Conservation (phyloP, 257 asterid genomes). For the Ophiorrhiza pumila region DNA sequence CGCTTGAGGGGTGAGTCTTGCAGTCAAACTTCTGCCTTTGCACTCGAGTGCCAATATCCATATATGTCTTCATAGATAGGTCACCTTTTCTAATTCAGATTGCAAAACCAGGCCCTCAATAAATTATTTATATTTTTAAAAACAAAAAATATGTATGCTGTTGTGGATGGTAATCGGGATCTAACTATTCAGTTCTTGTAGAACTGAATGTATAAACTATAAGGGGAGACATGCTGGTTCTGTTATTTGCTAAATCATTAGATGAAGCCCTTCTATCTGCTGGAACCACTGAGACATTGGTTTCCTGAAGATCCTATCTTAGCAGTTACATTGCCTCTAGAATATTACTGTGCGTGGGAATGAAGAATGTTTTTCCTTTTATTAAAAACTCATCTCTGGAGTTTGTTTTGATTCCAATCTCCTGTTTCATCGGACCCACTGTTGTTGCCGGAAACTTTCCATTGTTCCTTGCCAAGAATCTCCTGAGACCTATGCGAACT, state of each 20-base stretch:
- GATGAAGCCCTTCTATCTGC: neutral
- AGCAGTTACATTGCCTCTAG: too few relatives aligned
- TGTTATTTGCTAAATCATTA: neutral
- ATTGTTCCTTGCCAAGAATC: neutral
- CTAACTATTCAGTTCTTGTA: too few relatives aligned
- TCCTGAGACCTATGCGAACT: conserved; percentile 1
- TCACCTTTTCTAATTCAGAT: too few relatives aligned
- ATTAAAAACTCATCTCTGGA: neutral
- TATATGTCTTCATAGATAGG: too few relatives aligned
- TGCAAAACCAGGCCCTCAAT: neutral
- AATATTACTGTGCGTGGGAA: neutral
- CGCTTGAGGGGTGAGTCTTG: too few relatives aligned
- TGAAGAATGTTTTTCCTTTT: neutral
- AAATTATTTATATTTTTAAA: too few relatives aligned
- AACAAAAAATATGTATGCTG: too few relatives aligned
- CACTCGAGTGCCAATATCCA: too few relatives aligned
- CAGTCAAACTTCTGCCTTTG: too few relatives aligned
- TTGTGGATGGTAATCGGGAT: too few relatives aligned
- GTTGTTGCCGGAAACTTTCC: neutral
- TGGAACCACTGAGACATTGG: neutral
- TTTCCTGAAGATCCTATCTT: neutral
- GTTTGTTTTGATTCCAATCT: neutral
- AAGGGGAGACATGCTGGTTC: neutral
- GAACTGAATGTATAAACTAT: too few relatives aligned
- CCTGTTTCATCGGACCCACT: neutral